Evolutionary conservation across 106 monocot genomes (phyloP), one percentile per base, ranked within the genome.

Genomic region (Allium fistulosum): DNA sequence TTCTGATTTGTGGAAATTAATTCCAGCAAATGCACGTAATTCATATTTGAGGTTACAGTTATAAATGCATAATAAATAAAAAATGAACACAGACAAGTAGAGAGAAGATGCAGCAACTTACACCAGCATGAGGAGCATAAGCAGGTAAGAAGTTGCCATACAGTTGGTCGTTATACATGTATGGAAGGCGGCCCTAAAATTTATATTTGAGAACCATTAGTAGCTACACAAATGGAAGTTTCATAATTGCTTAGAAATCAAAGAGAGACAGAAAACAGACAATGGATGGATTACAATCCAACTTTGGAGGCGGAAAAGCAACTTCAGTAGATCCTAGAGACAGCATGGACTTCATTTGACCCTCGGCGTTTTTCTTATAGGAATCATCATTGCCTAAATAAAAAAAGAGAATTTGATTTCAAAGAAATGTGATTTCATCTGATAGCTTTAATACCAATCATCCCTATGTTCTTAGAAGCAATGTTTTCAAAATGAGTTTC

Each of bases 281-380:
- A 78, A 83, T 37, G 64, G 92, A 74, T 59, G 78, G 83, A 74
- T 27, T 73, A 56, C 76, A 83, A 65, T 93, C 88, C 15, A 77
- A 7, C 66, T 79, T 85, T 28, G 62, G 71, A 63, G 72, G 48
- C 10, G 74, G 67, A 22, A 78, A 78, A 53, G 67, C 53, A 53
- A 70, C 60, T 65, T 86, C 88, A 56, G 85, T 27, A 71, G 64
- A 65, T 51, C 85, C 85, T 59, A 81, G 48, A 2, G 81, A 76
- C 57, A 81, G 53, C 52, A 27, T 58, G 17, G 79, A 63, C 17
- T 78, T 87, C 15, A 57, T 27, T 11, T 75, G 69, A 69, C 63
- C 77, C 27, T 85, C 79, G 11, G 57, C 69, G 17, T 46, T 53
- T 67, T 81, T 79, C 50, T 60, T 67, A 59, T 73, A 77, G 5